These are phyloP conservation scores for Xerocomellus intermedius DNA, from an alignment of 768 basidiomycete species.

Conservation along the genomic window DNA sequence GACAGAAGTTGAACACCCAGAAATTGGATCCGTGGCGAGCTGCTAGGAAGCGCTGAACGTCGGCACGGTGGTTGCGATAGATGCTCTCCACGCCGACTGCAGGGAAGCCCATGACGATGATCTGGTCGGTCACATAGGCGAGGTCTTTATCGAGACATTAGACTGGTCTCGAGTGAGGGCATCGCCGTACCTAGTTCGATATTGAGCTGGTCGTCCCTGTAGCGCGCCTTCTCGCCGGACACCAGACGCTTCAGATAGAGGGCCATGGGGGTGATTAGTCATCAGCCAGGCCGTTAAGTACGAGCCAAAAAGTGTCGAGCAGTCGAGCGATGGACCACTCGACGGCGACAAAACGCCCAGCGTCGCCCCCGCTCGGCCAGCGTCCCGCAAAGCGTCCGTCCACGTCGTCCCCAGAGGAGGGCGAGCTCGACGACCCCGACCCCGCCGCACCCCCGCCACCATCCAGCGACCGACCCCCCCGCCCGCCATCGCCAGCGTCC, in stretches of 20 bases:
- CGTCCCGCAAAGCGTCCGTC: constrained; percentile 55
- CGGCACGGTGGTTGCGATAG: constrained; percentile 76
- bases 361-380: constrained; percentile 51
- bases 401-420: constrained; percentile 74
- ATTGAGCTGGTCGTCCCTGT: constrained; percentile 62
- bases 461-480: constrained; percentile 20
- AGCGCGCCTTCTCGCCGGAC: constrained; percentile 79
- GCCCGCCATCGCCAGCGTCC: constrained; percentile 33
- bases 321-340: constrained; percentile 17
- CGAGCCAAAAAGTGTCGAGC: neutral
- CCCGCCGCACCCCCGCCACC: no score
- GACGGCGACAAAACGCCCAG: constrained; percentile 48
- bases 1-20: constrained; percentile 91
- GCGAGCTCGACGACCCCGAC: constrained; percentile 75
- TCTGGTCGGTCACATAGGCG: constrained; percentile 67
- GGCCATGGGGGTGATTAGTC: constrained; percentile 43
- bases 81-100: constrained; percentile 74
- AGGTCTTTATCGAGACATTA: constrained; percentile 43
- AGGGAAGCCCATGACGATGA: constrained; percentile 85
- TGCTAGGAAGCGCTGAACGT: constrained; percentile 74
- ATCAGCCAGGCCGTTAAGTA: constrained; percentile 8
- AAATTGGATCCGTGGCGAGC: constrained; percentile 72
- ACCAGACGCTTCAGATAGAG: constrained; percentile 72
- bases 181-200: constrained; percentile 64
- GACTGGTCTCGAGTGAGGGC: constrained; percentile 13